Base-by-base conservation (phyloP, 1,284 basidiomycete species). In the Salmacisia buchloeana region DNA sequence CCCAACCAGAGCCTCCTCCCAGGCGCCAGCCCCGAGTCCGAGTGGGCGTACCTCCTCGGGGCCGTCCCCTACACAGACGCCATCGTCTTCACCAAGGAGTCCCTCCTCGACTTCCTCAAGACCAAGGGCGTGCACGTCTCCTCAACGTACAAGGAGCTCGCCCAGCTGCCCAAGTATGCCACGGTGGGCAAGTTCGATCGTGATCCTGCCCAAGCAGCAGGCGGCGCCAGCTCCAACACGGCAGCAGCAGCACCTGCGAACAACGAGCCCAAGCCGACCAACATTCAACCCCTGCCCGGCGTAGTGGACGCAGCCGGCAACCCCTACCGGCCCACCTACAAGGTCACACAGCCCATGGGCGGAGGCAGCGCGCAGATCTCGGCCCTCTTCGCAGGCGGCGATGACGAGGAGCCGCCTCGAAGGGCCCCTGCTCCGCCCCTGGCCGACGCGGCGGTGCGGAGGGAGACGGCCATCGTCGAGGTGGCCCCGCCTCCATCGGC, bases 71-170 rank as follows among this genome's bases (percentile, higher is more conserved):
- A 65, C 35, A 63, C 59, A 36, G 70, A 71, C 46, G 64, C 64
- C 65, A 73, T 76, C 46, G 70, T 75, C 60, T 76, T 76, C 56
- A 73, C 74, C 39, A 75, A 75, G 62, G 67, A 63, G 18, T 63
- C 63, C 59, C 68, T 76, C 54, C 59, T 76, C 60, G 15, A 43
- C 56, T 76, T 74, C 45, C 69, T 75, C 69, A 75, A 75, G 68
- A 69, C 72, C 61, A 68, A 75, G 56, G 65, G 67, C 23, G 63
- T 76, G 25, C 66, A 72, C 21, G 74, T 76, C 35, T 69, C 68
- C 7, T 68, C 74, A 45, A 72, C 72, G 61, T 74, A 66, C 35
- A 72, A 68, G 45, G 73, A 76, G 66, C 65, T 76, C 12, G 63
- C 63, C 59, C 62, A 60, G 59, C 54, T 76, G 62, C 74, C 74